Base-by-base conservation (phyloP, 1,284 basidiomycete genomes). In the Leccinum ponderosum region DNA sequence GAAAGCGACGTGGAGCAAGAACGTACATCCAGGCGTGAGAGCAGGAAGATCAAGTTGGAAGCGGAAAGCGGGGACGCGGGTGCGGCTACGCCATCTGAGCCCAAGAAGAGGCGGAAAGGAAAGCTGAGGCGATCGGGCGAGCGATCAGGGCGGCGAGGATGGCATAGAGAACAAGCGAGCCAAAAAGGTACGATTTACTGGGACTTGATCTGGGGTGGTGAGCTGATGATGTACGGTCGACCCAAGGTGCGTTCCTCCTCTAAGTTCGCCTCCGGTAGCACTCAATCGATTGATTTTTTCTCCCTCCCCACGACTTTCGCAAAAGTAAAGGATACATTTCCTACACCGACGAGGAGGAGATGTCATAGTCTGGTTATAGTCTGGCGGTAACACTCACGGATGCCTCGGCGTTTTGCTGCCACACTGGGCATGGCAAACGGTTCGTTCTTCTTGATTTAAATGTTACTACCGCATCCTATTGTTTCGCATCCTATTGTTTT, bases 321-420 rank as follows among this genome's bases (percentile, higher is more conserved):
- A 92, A 91, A 79, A 91, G 89, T 72, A 91, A 90, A 73, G 90
- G 87, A 68, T 82, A 86, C 68, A 83, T 93, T 55, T 89, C 88
- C 4, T 89, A 91, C 72, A 90, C 89, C 4, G 90, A 92, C 69
- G 89, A 91, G 51, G 89, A 90, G 62, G 89, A 90, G 58, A 87
- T 81, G 79, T 72, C 77, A 58, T 27, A 27, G 27, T 27, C 27
- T 27, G 27, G 27, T 27, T 27, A 27, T 27, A 27, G 27, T 27
- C 27, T 27, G 27, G 35, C 22, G 6, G 14, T 8, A 50, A 48
- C 6, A 25, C 22, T 48, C 42, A 4, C 17, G n/a, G 9, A 44
- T 44, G 42, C 14, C 17, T 47, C 44, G 17, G 44, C 20, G 20
- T 47, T 47, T 47, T 47, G 44, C 42, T 20, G 42, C 17, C 17